Evolutionary conservation across 2,329 filamentous ascomycete species (phyloP).

Genomic region (Diaporthe aspalathi): DNA sequence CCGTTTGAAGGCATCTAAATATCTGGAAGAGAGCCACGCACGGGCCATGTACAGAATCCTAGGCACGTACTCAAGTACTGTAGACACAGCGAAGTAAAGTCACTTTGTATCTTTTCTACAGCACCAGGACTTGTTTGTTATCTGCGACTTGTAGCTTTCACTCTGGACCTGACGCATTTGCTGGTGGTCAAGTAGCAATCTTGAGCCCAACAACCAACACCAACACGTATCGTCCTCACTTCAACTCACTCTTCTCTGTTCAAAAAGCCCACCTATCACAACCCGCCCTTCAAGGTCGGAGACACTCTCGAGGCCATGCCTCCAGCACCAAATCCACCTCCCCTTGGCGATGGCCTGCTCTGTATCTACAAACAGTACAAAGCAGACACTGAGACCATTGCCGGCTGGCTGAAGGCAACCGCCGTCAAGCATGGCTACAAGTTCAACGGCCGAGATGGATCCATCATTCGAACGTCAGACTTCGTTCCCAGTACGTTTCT

Average conservation of each 20-base stretch:
- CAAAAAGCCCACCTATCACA: neutral
- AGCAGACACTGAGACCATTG: constrained; percentile 24
- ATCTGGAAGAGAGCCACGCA: neutral
- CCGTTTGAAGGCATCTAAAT: neutral
- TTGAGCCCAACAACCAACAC: neutral
- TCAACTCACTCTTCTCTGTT: neutral
- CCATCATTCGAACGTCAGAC: constrained; percentile 10
- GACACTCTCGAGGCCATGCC: neutral
- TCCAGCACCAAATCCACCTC: neutral
- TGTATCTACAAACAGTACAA: constrained; percentile 25
- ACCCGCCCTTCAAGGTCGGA: neutral
- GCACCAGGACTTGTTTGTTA: neutral
- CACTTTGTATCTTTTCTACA: too few species aligned
- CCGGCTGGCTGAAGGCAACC: constrained; percentile 12
- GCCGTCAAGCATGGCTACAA: constrained; percentile 26
- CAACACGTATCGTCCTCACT: neutral
- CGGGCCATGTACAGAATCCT: neutral
- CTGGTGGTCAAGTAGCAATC: too few species aligned
- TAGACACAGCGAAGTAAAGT: neutral
- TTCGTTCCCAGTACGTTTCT: constrained; percentile 5
- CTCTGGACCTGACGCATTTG: neutral
- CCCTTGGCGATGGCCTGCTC: neutral
- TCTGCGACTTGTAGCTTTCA: neutral
- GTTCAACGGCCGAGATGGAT: neutral
- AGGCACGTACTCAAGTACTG: neutral